phyloP scores from a whole-genome alignment of 169 alveolate species.

The Babesia ovis region DNA sequence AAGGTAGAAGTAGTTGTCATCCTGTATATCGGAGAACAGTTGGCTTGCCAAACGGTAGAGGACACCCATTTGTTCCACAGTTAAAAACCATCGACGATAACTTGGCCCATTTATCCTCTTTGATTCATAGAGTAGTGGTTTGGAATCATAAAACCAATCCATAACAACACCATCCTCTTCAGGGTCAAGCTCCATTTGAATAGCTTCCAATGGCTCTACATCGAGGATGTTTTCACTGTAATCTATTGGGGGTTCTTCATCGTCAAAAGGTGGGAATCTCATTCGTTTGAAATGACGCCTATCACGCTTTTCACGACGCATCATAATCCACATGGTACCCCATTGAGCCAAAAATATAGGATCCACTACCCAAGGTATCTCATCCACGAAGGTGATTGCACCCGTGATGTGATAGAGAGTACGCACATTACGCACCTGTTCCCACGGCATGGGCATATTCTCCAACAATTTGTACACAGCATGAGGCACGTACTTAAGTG shows the following conservation, averaged over 20 bases:
- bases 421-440: slow-evolving; percentile 93
- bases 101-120: slow-evolving; percentile 87
- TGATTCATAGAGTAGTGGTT: slow-evolving; percentile 60
- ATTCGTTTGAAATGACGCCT: slow-evolving; percentile 99
- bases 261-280: slow-evolving; percentile 99
- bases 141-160: slow-evolving; percentile 97
- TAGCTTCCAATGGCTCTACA: slow-evolving; percentile 98
- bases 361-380: slow-evolving; percentile 98
- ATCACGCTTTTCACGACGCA: slow-evolving; percentile 99
- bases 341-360: slow-evolving; percentile 99
- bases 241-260: slow-evolving; percentile 99
- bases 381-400: slow-evolving; percentile 99
- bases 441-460: slow-evolving; percentile 99
- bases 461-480: slow-evolving; percentile 98
- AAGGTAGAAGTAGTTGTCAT: slow-evolving; percentile 95
- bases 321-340: slow-evolving; percentile 99
- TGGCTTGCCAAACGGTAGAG: slow-evolving; percentile 97
- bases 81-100: slow-evolving; percentile 93
- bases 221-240: slow-evolving; percentile 97
- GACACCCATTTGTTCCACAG: slow-evolving; percentile 95
- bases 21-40: slow-evolving; percentile 94
- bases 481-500: slow-evolving; percentile 99
- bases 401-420: slow-evolving; percentile 99
- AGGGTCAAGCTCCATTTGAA: slow-evolving; percentile 97
- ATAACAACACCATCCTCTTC: slow-evolving; percentile 97